phyloP scores from a whole-genome alignment of 352 stramenopile genomes.

The Aphanomyces stellatus region DNA sequence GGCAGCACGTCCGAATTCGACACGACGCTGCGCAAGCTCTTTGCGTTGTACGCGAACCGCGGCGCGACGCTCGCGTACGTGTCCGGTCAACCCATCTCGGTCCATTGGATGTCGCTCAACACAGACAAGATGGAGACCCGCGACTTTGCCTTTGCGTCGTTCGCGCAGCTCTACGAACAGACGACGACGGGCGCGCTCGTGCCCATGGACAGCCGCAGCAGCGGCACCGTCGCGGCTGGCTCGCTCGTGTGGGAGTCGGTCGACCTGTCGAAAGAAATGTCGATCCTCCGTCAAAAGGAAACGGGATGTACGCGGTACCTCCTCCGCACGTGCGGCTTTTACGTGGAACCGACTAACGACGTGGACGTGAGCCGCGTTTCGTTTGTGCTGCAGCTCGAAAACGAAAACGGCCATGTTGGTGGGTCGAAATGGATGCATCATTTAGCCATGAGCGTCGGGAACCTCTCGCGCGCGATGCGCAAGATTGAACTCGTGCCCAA shows the following conservation, averaged over 20 bases:
- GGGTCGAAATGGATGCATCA: constrained; percentile 14
- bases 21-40: constrained; percentile 7
- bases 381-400: constrained; percentile 1
- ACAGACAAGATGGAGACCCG: constrained; percentile 14
- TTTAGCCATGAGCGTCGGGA: constrained; percentile 2
- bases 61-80: constrained; percentile 2
- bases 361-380: constrained; percentile 10
- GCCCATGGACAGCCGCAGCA: not conserved
- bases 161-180: constrained; percentile 9
- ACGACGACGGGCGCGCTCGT: not conserved
- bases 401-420: constrained; percentile 7
- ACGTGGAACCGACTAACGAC: constrained; percentile 12
- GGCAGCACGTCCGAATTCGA: constrained; percentile 12
- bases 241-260: constrained; percentile 18
- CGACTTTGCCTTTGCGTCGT: constrained; percentile 14
- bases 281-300: not conserved
- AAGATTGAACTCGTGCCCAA: constrained; percentile 15
- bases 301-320: constrained; percentile 11
- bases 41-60: constrained; percentile 17
- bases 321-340: constrained; percentile 9
- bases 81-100: not conserved
- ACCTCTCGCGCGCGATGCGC: not conserved
- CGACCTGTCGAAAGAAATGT: constrained; percentile 2
- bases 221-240: not conserved
- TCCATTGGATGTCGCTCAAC: constrained; percentile 20